Conservation (phyloP, 129 eudicot genomes). For the Pseudognaphalium luteoalbum region DNA sequence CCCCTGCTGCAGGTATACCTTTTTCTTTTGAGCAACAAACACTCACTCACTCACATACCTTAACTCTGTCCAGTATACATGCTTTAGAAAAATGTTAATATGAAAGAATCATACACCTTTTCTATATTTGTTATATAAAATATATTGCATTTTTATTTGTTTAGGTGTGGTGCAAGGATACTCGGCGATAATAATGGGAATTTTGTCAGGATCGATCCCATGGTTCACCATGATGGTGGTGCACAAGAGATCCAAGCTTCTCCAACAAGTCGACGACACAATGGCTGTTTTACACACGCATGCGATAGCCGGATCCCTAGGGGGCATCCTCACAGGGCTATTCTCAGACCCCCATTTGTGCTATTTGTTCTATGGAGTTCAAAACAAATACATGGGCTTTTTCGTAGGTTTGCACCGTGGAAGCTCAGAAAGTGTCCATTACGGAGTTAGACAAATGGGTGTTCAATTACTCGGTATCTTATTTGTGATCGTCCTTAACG, state of each 20-base stretch:
- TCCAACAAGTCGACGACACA: conserved; percentile 59
- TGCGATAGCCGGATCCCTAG: conserved; percentile 62
- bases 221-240: conserved; percentile 82
- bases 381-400: conserved; percentile 39
- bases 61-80: neutral
- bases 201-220: conserved; percentile 60
- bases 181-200: conserved; percentile 62
- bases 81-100: neutral
- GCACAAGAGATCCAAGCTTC: conserved; percentile 57
- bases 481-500: conserved; percentile 41
- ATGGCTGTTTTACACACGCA: conserved; percentile 72
- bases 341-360: conserved; percentile 54
- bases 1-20: conserved; percentile 58
- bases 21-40: neutral
- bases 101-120: neutral
- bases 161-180: conserved; percentile 61
- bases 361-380: conserved; percentile 37
- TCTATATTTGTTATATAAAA: neutral
- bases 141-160: neutral
- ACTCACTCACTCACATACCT: neutral
- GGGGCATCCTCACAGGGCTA: conserved; percentile 67
- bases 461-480: conserved; percentile 52
- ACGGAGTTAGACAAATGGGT: conserved; percentile 61
- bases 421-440: neutral
- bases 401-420: conserved; percentile 45